phyloP scores from a whole-genome alignment of 495 filamentous ascomycete species.

The Trichoderma virens region DNA sequence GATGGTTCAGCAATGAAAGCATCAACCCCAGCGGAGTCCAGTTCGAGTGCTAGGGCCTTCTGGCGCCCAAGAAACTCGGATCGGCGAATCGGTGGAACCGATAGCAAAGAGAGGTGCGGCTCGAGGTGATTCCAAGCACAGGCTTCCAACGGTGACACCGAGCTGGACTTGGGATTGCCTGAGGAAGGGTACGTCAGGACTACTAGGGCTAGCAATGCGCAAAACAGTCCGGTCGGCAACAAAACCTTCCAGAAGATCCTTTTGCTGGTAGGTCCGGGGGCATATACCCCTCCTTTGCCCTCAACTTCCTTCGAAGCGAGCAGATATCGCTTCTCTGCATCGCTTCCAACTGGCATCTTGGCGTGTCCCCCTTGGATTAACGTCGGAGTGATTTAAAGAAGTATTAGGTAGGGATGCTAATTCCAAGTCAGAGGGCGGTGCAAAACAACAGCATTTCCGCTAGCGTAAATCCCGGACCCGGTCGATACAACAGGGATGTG shows the following conservation, averaged over 20 bases:
- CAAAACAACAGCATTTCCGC: no score
- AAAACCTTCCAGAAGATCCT: neutral
- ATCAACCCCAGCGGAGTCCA: conserved; percentile 18
- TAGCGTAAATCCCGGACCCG: neutral
- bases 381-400: neutral
- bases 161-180: neutral
- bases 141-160: neutral
- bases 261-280: neutral
- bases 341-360: neutral
- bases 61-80: neutral
- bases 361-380: neutral
- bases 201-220: neutral
- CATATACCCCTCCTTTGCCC: neutral
- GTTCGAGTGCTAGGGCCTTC: conserved; percentile 15
- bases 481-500: neutral
- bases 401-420: neutral
- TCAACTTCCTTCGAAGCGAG: neutral
- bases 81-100: neutral
- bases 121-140: neutral
- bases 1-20: conserved; percentile 24
- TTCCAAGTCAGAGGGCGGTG: neutral
- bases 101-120: neutral
- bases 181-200: neutral
- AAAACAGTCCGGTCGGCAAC: neutral
- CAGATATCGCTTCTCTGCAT: neutral